These are phyloP conservation scores for Linnemannia zychae DNA, from an alignment of 192 early-diverging fungal genomes.

Conservation along the genomic window DNA sequence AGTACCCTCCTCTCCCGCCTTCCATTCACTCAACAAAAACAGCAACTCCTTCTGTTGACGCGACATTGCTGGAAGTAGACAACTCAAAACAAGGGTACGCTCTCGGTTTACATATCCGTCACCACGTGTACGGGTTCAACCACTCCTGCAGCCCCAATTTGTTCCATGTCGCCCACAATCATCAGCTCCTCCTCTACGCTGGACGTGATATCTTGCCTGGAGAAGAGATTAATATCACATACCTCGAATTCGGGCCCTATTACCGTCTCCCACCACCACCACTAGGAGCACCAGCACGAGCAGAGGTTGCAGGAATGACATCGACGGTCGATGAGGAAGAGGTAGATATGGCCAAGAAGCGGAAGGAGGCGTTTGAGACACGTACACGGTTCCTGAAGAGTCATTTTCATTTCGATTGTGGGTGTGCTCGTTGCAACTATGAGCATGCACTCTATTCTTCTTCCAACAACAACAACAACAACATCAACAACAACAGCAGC, in stretches of 20 bases:
- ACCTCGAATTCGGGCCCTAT: conserved; percentile 25
- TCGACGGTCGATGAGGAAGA: not conserved
- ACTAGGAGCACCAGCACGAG: too few species aligned
- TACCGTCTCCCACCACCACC: not conserved
- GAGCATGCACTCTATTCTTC: not conserved
- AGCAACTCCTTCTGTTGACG: not conserved
- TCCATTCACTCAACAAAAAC: not conserved
- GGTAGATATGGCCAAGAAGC: not conserved
- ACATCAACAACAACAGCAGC: not conserved
- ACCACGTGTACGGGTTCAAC: conserved; percentile 6
- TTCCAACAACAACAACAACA: not conserved
- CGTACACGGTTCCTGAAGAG: conserved; percentile 3
- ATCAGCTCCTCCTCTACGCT: conserved; percentile 12
- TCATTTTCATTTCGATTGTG: conserved; percentile 27
- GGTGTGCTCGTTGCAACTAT: conserved; percentile 11
- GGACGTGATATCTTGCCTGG: conserved; percentile 5
- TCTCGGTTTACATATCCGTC: not conserved
- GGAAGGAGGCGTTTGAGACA: not conserved
- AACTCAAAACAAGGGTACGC: conserved; percentile 20
- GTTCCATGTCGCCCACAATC: conserved; percentile 22
- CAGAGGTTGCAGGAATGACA: not conserved
- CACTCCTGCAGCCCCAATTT: conserved; percentile 34
- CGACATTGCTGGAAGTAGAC: not conserved
- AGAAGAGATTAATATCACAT: conserved; percentile 31
- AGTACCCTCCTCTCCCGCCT: not conserved